Evolutionary conservation across 192 early-diverging fungal species (phyloP), one percentile per base, ranked within the genome.

Genomic region (Entophlyctis luteolus): DNA sequence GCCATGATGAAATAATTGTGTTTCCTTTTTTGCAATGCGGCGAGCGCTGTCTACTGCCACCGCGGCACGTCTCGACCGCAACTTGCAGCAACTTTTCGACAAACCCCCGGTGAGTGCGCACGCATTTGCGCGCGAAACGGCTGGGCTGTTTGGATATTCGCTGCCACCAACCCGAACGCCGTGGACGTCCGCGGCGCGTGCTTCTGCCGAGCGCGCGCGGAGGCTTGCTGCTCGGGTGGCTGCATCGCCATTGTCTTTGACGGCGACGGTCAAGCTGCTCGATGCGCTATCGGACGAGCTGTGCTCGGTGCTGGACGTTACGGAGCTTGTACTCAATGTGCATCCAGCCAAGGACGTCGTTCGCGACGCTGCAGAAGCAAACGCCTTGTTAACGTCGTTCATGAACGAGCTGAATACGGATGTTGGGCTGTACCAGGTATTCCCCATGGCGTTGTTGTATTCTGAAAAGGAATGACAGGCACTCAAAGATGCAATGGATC

Each of bases 381-480:
- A 92, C 67, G 75, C 80, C 31, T 72, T 81, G 27, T 73, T 98
- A 59, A 90, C 87, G 28, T 85, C 85, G 4, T 92, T 88, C 67
- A 90, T 99, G 87, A 94, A 93, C 62, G 87, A 86, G 37, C 82
- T 99, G 20, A 99, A 99, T 73, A 99, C 93, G 0, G 88, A 99
- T 68, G 88, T 84, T 31, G 78, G 85, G 18, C 75, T 99, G 20
- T 94, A 95, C 65, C 42, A 84, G 72, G 90, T 90, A 77, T 55
- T n/a, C 8, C 49, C 20, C 42, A 45, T 28, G 20, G 14, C 39
- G 47, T 20, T 20, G 29, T 57, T 29, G 35, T 16, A 25, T 32
- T 58, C 1, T 71, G 68, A 23, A 4, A 27, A 23, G n/a, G 5
- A 18, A 18, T 25, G 50, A 14, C 70, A 89, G 82, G 83, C 90